Evolutionary conservation across 2,329 filamentous ascomycete genomes (phyloP).

Genomic region (Diplodia seriata): DNA sequence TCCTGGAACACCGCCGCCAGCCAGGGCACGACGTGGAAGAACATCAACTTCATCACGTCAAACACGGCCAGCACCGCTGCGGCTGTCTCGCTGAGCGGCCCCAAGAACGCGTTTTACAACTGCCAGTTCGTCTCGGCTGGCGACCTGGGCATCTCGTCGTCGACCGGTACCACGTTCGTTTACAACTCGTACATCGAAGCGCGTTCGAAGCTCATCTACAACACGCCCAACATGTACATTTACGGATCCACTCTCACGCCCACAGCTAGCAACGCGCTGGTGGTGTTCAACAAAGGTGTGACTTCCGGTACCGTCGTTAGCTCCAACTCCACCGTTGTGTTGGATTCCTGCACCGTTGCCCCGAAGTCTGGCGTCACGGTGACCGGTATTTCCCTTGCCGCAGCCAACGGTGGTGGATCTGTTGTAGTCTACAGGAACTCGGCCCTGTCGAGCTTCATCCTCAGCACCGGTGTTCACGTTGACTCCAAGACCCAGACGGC

Average conservation of each 20-base stretch:
- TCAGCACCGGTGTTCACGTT: conserved; percentile 47
- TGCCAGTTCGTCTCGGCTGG: conserved; percentile 54
- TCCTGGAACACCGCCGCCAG: conserved; percentile 43
- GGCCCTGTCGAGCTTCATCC: conserved; percentile 49
- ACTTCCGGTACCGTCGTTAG: conserved; percentile 32
- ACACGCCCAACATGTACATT: conserved; percentile 52
- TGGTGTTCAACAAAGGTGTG: conserved; percentile 52
- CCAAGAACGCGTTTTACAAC: conserved; percentile 54
- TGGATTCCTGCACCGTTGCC: conserved; percentile 51
- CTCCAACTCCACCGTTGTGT: conserved; percentile 50
- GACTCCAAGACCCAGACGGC: conserved; percentile 30
- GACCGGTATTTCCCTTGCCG: conserved; percentile 52
- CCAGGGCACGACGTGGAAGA: conserved; percentile 47
- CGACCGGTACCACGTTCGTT: conserved; percentile 48
- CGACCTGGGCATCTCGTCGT: conserved; percentile 40
- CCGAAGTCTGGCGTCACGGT: conserved; percentile 46
- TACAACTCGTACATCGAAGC: conserved; percentile 57
- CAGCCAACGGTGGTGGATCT: conserved; percentile 51
- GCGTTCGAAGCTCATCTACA: conserved; percentile 52
- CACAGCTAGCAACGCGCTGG: conserved; percentile 44
- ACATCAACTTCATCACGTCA: conserved; percentile 51
- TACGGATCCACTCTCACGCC: conserved; percentile 54
- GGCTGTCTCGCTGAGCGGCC: conserved; percentile 47
- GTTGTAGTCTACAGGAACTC: conserved; percentile 53
- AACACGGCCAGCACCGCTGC: conserved; percentile 39